Percentiles rank a stretch among this genome's conserved stretches.
phyloP scores from a whole-genome alignment of 2,329 filamentous ascomycete genomes.

The Endoconidiophora polonica region DNA sequence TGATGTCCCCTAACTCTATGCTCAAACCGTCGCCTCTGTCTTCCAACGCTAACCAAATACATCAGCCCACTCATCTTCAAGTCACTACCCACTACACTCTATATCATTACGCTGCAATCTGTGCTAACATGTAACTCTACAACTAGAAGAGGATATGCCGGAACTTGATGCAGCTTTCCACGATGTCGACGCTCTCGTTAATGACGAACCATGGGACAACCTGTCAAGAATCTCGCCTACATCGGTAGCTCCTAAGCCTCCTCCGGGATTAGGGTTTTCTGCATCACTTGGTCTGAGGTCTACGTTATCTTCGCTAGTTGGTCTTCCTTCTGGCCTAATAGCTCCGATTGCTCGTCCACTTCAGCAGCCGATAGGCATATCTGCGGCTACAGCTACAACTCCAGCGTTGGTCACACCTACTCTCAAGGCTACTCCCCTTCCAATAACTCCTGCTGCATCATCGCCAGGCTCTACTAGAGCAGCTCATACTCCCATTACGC shows the following conservation, averaged over 20 bases:
- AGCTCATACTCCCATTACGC: no score
- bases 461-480: no score
- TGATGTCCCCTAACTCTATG: no score
- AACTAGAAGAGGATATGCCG: constrained; percentile 47
- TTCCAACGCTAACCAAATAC: not conserved
- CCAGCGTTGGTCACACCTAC: no score
- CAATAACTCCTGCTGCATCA: no score
- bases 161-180: constrained; percentile 43
- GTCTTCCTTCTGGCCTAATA: constrained; percentile 15
- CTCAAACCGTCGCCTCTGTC: no score
- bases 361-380: no score
- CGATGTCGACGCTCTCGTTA: constrained; percentile 53
- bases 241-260: constrained; percentile 3
- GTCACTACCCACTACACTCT: not conserved
- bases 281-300: constrained; percentile 18
- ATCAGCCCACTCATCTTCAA: not conserved
- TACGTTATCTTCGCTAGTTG: not conserved
- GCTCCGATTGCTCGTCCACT: not conserved
- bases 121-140: not conserved
- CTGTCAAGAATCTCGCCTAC: not conserved
- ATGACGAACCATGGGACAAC: constrained; percentile 31
- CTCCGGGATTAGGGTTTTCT: constrained; percentile 11
- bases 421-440: no score
- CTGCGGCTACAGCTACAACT: no score
- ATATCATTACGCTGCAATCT: no score